phyloP scores from a whole-genome alignment of 1,284 basidiomycete genomes.

The Abortiporus biennis region DNA sequence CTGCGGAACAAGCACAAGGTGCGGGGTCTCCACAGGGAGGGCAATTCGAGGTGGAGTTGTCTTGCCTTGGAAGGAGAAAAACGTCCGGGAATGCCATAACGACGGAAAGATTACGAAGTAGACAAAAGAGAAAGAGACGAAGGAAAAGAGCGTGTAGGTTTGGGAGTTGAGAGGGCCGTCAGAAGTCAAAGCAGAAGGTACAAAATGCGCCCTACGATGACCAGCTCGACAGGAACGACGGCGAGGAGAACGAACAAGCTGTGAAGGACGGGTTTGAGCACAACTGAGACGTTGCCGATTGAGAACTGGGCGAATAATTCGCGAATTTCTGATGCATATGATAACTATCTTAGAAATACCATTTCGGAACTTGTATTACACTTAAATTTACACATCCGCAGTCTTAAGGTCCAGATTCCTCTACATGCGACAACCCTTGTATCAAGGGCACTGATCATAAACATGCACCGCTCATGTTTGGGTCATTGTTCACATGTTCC shows the following conservation, averaged over 20 bases:
- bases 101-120: conserved; percentile 13
- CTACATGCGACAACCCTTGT: too few species aligned
- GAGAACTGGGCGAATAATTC: neutral
- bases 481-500: too few species aligned
- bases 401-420: too few species aligned
- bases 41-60: conserved; percentile 19
- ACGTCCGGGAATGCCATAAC: conserved; percentile 48
- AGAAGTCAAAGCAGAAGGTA: conserved; percentile 1
- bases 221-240: conserved; percentile 27
- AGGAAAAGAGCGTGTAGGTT: conserved; percentile 29
- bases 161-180: conserved; percentile 10
- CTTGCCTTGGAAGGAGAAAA: conserved; percentile 36
- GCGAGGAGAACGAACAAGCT: conserved; percentile 16
- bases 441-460: too few species aligned
- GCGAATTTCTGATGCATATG: too few species aligned
- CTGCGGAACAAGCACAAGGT: conserved; percentile 44
- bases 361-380: too few species aligned
- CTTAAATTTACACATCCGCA: too few species aligned
- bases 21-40: conserved; percentile 32
- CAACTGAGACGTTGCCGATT: too few species aligned
- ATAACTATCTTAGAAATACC: too few species aligned
- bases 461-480: too few species aligned
- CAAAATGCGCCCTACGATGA: conserved; percentile 22
- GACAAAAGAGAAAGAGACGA: conserved; percentile 16
- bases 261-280: conserved; percentile 15